A percentile compares a stretch with the other conserved stretches of the same genome.
These are phyloP conservation scores for Pichia occidentalis DNA, from an alignment of 805 yeast species.

Conservation along the genomic window DNA sequence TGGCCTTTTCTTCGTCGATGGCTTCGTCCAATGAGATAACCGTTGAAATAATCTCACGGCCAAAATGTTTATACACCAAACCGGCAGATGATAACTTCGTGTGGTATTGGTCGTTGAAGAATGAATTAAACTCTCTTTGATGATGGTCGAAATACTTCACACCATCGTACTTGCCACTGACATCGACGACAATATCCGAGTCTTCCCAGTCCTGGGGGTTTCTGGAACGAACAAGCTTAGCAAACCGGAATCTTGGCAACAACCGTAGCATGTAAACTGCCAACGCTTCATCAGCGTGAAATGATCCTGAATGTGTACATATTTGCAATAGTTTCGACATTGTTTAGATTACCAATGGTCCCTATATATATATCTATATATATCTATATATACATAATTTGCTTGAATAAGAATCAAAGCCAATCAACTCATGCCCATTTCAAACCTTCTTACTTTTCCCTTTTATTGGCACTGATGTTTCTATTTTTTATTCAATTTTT, in stretches of 20 bases:
- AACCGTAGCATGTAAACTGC: conserved; percentile 82
- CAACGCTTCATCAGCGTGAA: conserved; percentile 95
- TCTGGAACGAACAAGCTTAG: conserved; percentile 77
- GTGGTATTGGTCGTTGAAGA: conserved; percentile 52
- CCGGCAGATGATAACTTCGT: conserved; percentile 95
- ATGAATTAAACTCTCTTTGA: conserved; percentile 82
- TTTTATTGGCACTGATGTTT: too few species aligned
- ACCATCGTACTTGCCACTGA: conserved; percentile 85
- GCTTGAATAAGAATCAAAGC: too few species aligned
- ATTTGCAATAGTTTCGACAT: conserved; percentile 40
- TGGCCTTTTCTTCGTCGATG: conserved; percentile 26
- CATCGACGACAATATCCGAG: conserved; percentile 92
- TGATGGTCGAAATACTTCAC: conserved; percentile 90
- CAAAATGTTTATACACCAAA: conserved; percentile 79
- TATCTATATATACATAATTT: too few species aligned
- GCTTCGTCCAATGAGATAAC: conserved; percentile 36
- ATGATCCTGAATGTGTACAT: conserved; percentile 88
- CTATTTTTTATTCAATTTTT: too few species aligned
- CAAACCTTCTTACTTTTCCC: too few species aligned
- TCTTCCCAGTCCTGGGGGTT: conserved; percentile 74
- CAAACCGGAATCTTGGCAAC: conserved; percentile 60
- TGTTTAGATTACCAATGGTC: too few species aligned
- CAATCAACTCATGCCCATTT: too few species aligned
- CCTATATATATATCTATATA: too few species aligned
- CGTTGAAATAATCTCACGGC: conserved; percentile 58